These are phyloP conservation scores for Linderniella brevidens DNA, from an alignment of 257 asterid species.

Conservation along the genomic window DNA sequence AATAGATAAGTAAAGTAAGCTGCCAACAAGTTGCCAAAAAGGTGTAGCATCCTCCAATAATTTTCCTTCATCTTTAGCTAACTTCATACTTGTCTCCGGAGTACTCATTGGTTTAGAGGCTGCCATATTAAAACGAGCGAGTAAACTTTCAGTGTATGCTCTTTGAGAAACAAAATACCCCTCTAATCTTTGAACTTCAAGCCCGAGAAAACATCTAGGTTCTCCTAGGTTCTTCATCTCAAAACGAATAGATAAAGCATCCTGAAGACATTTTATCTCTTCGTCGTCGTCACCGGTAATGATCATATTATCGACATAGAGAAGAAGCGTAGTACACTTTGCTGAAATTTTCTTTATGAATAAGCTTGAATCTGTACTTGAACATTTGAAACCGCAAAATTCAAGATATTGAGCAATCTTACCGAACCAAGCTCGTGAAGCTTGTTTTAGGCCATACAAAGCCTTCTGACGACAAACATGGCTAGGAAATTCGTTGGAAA, in stretches of 20 bases:
- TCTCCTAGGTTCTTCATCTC: constrained; percentile 12
- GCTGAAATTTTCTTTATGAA: constrained; percentile 10
- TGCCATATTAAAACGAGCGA: constrained; percentile 12
- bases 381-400: constrained; percentile 10
- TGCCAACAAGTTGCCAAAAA: constrained; percentile 16
- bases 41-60: constrained; percentile 7
- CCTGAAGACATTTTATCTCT: constrained; percentile 9
- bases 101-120: constrained; percentile 12
- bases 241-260: constrained; percentile 14
- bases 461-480: constrained; percentile 12
- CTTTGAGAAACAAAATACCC: constrained; percentile 13
- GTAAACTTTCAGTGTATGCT: constrained; percentile 7
- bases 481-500: constrained; percentile 11
- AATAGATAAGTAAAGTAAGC: constrained; percentile 13
- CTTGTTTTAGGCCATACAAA: constrained; percentile 16
- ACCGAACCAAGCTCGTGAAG: constrained; percentile 17
- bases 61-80: constrained; percentile 11
- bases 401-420: constrained; percentile 15
- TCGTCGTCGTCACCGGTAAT: constrained; percentile 5
- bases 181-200: constrained; percentile 5
- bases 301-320: constrained; percentile 11
- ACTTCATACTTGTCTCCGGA: constrained; percentile 13
- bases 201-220: constrained; percentile 9
- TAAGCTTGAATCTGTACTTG: constrained; percentile 12
- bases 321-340: neutral